Evolutionary conservation across 2,329 filamentous ascomycete species (phyloP).

Genomic region (Fusarium circinatum): DNA sequence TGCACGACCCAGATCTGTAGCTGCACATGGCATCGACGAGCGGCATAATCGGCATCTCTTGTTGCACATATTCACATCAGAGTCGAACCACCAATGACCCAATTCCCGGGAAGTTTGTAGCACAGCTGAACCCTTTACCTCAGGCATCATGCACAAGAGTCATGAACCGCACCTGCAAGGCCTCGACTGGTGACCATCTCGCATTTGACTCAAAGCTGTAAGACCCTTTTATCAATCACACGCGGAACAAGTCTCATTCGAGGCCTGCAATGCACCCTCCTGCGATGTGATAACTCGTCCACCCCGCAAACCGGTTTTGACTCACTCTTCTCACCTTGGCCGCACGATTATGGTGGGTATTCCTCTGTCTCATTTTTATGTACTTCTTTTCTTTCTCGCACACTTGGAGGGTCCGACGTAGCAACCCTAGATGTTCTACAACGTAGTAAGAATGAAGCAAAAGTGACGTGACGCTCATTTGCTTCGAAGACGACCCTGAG

Average conservation of each 20-base stretch:
- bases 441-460: neutral
- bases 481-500: slow-evolving; percentile 16
- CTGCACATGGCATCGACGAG: neutral
- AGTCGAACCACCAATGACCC: slow-evolving; percentile 31
- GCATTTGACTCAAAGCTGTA: neutral
- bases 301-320: slow-evolving; percentile 37
- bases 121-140: slow-evolving; percentile 9
- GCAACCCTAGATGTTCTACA: neutral
- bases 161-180: slow-evolving; percentile 7
- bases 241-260: slow-evolving; percentile 16
- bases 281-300: slow-evolving; percentile 24
- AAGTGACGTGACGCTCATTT: slow-evolving; percentile 29
- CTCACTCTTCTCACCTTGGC: slow-evolving; percentile 17
- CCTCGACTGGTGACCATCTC: slow-evolving; percentile 12
- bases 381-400: neutral
- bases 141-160: slow-evolving; percentile 11
- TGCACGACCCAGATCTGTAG: slow-evolving; percentile 5
- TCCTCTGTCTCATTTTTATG: neutral
- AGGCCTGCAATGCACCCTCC: slow-evolving; percentile 33
- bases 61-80: slow-evolving; percentile 18
- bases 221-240: slow-evolving; percentile 7
- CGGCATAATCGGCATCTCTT: neutral
- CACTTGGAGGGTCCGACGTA: neutral
- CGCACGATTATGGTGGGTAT: slow-evolving; percentile 17
- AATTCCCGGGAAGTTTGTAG: slow-evolving; percentile 19